Conservation (phyloP, 116 monocot genomes). For the Zostera marina region DNA sequence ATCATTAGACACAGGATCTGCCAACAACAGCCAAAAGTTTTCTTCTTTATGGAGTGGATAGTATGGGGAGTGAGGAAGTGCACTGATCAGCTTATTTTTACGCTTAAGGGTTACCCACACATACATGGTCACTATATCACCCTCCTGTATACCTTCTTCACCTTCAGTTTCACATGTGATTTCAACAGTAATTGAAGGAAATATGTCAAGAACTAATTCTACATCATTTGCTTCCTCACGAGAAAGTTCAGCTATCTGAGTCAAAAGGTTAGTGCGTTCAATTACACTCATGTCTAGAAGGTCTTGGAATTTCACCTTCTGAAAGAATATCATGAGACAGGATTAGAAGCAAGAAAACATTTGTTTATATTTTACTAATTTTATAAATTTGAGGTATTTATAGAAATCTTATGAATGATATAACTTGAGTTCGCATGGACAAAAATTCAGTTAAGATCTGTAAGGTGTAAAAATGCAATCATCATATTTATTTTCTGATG, state of each 20-base stretch:
- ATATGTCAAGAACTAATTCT: constrained; percentile 53
- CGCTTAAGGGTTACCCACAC: constrained; percentile 68
- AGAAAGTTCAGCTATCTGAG: constrained; percentile 50
- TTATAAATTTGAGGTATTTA: too few relatives aligned
- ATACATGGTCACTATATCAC: constrained; percentile 78
- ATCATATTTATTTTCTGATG: neutral
- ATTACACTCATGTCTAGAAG: constrained; percentile 32
- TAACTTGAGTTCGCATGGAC: too few relatives aligned
- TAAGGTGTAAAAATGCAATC: neutral
- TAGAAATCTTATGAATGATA: too few relatives aligned
- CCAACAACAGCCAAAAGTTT: constrained; percentile 69
- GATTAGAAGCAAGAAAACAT: too few relatives aligned
- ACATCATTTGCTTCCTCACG: constrained; percentile 36
- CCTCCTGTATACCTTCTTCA: constrained; percentile 83
- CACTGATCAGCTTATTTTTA: constrained; percentile 38
- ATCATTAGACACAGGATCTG: constrained; percentile 47
- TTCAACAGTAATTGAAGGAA: constrained; percentile 56
- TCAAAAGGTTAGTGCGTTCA: constrained; percentile 56
- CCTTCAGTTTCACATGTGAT: constrained; percentile 78
- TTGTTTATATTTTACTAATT: too few relatives aligned
- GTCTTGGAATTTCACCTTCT: constrained; percentile 76
- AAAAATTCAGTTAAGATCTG: neutral
- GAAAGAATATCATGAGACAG: neutral
- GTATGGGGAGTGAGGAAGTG: constrained; percentile 64
- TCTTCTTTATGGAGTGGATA: constrained; percentile 89